Evolutionary conservation across 2,329 filamentous ascomycete species (phyloP), one percentile per base, ranked within the genome.

Genomic region (Calonectria henricotiae): DNA sequence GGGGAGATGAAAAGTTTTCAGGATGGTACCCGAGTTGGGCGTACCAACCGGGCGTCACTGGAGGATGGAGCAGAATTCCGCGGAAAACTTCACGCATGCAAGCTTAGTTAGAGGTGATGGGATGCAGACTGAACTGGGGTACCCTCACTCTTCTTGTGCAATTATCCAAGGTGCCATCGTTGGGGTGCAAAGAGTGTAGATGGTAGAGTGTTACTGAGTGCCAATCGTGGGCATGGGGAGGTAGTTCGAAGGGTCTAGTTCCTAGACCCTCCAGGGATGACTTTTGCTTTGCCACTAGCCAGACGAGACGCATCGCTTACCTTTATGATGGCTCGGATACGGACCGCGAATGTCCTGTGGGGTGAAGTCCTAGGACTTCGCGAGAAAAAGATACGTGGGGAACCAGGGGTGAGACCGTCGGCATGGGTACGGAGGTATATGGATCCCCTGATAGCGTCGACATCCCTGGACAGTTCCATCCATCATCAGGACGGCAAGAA

Each of bases 261-360:
- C 67, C 54, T 54, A 65, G 30, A 37, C 67, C 46, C 61, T 44
- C 43, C 39, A 43, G 17, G 15, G 32, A 20, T 6, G 13, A 43
- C 35, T 63, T 20, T 58, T 65, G 41, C n/a, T 55, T 46, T 32
- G 23, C 47, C n/a, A 11, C 37, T 44, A 60, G 20, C 41, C 32
- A 44, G 64, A 23, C 55, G 63, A 66, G 39, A 49, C 46, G 25
- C 25, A 44, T 49, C 47, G 60, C 41, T 58, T 63, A 65, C 47
- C 47, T 49, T n/a, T 58, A 13, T 51, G 41, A 39, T 51, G 37
- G 58, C 62, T 60, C 41, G 23, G 32, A 74, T 73, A 66, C 61
- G 73, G 76, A 75, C 73, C 74, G 67, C 73, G 67, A 75, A 73
- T 72, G 75, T 70, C 41, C 58, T 74, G 65, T 43, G 39, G 60